Evolutionary conservation across 495 filamentous ascomycete genomes (phyloP).

Genomic region (Collariella sp.): DNA sequence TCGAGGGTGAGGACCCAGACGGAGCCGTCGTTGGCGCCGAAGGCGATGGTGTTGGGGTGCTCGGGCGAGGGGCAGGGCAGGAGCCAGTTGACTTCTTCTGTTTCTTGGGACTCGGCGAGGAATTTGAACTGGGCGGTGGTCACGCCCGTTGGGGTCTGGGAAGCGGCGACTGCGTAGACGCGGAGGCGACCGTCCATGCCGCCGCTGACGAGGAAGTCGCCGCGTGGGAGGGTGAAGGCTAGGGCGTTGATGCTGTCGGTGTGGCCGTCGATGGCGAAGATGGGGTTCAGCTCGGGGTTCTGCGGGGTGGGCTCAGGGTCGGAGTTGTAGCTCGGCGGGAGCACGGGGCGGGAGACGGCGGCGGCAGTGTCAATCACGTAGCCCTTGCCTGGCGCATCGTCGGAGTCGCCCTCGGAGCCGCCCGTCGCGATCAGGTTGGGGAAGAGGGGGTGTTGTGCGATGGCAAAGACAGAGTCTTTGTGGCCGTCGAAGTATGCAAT

Average conservation of each 20-base stretch:
- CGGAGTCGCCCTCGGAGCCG: conserved; percentile 71
- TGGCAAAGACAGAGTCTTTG: conserved; percentile 82
- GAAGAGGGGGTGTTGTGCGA: conserved; percentile 80
- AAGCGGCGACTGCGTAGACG: conserved; percentile 56
- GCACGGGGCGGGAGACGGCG: conserved; percentile 50
- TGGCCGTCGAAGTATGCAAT: conserved; percentile 84
- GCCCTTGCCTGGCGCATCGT: conserved; percentile 49
- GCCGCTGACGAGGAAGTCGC: conserved; percentile 75
- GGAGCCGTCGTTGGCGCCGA: conserved; percentile 86
- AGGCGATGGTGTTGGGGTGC: conserved; percentile 72
- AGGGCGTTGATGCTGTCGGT: conserved; percentile 84
- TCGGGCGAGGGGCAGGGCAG: conserved; percentile 58
- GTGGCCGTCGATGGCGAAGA: conserved; percentile 74
- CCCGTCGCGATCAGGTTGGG: conserved; percentile 77
- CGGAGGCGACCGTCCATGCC: conserved; percentile 75
- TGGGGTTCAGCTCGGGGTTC: conserved; percentile 46
- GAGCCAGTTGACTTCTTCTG: conserved; percentile 92
- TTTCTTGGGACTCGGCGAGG: conserved; percentile 65
- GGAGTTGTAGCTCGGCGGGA: conserved; percentile 66
- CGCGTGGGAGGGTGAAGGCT: conserved; percentile 70
- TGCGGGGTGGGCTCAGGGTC: conserved; percentile 41
- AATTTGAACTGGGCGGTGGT: conserved; percentile 60
- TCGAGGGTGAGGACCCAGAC: conserved; percentile 93
- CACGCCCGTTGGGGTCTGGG: conserved; percentile 66
- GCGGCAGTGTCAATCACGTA: conserved; percentile 71